Percentiles rank a stretch among this genome's conserved stretches.
Conservation (phyloP, 2,329 filamentous ascomycete species). For the Colletotrichum liaoningense region DNA sequence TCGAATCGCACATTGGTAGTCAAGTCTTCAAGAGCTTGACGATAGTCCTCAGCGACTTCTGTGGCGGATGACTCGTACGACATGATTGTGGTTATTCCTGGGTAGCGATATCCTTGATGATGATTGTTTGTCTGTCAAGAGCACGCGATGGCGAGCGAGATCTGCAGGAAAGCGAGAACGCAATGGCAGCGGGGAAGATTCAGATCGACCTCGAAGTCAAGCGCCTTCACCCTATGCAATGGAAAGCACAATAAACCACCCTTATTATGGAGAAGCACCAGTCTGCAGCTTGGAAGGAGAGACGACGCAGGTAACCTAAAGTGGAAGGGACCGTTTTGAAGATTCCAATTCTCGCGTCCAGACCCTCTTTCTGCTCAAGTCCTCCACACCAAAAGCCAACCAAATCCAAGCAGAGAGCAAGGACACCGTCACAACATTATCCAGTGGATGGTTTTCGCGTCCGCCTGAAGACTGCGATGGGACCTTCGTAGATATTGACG, state of each 20-base stretch:
- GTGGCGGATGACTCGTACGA: constrained; percentile 69
- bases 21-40: constrained; percentile 90
- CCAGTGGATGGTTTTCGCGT: constrained; percentile 28
- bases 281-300: constrained; percentile 17
- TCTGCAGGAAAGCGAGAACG: constrained; percentile 17
- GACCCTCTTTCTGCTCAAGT: constrained; percentile 32
- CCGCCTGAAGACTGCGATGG: constrained; percentile 11
- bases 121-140: constrained; percentile 28
- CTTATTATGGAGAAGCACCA: constrained; percentile 30
- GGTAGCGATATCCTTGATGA: neutral
- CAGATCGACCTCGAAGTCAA: constrained; percentile 15
- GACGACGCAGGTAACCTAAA: constrained; percentile 34
- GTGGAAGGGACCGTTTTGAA: constrained; percentile 30
- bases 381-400: constrained; percentile 31
- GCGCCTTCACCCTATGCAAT: constrained; percentile 29
- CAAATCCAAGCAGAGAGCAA: constrained; percentile 34
- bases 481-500: constrained; percentile 12
- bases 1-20: constrained; percentile 92
- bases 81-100: constrained; percentile 48
- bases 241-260: constrained; percentile 34
- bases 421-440: constrained; percentile 27
- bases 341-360: constrained; percentile 33
- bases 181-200: constrained; percentile 20
- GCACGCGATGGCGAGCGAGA: constrained; percentile 30
- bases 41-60: constrained; percentile 95